A percentile compares a stretch with the other conserved stretches of the same genome.
phyloP scores from a whole-genome alignment of 108 stramenopile genomes.

The Skeletonema menzelii region DNA sequence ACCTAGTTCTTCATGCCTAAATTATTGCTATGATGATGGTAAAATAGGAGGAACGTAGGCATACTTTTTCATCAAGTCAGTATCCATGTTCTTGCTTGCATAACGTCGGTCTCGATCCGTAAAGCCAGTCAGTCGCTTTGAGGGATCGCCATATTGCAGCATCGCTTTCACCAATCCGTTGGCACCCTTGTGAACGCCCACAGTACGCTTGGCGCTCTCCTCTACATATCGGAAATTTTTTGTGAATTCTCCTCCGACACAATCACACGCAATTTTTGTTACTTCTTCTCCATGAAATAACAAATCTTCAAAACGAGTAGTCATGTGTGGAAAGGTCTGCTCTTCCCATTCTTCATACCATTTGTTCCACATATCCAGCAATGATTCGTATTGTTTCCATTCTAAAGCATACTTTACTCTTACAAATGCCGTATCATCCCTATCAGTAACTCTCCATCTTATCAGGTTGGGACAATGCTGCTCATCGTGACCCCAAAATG shows the following conservation, averaged over 20 bases:
- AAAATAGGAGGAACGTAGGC: conserved; percentile 16
- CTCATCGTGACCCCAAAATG: conserved; percentile 49
- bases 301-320: conserved; percentile 88
- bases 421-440: conserved; percentile 20
- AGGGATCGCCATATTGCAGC: conserved; percentile 77
- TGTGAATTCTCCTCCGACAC: conserved; percentile 72
- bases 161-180: conserved; percentile 76
- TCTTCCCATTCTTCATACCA: conserved; percentile 77
- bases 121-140: conserved; percentile 54
- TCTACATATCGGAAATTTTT: conserved; percentile 64
- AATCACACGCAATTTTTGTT: conserved; percentile 65
- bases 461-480: conserved; percentile 56
- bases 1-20: neutral
- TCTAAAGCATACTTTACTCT: conserved; percentile 40
- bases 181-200: conserved; percentile 55
- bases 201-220: conserved; percentile 58
- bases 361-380: conserved; percentile 74
- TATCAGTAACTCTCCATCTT: conserved; percentile 33
- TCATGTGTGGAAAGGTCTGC: conserved; percentile 67
- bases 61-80: conserved; percentile 64
- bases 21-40: neutral
- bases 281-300: conserved; percentile 76
- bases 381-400: conserved; percentile 38
- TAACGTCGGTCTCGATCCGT: conserved; percentile 63
- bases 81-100: conserved; percentile 52